These are phyloP conservation scores for Fusarium kyushuense DNA, from an alignment of 2,329 filamentous ascomycete genomes.

Conservation along the genomic window DNA sequence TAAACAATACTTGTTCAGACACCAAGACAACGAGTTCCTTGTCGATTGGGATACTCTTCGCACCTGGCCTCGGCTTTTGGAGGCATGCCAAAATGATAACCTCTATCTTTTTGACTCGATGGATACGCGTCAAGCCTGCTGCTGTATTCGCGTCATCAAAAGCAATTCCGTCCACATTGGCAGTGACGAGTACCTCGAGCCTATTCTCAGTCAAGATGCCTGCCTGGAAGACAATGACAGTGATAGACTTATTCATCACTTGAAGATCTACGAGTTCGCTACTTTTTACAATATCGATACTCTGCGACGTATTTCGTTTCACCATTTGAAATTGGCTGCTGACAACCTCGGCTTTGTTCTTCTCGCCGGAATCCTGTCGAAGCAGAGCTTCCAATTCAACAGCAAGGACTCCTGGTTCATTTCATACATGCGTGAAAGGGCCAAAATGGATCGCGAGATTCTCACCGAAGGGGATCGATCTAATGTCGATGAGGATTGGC, in stretches of 20 bases:
- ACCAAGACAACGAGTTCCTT: not conserved
- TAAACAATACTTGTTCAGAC: not conserved
- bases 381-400: not conserved
- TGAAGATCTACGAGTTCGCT: not conserved
- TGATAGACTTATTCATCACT: not conserved
- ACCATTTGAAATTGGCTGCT: not conserved
- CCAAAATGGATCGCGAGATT: not conserved
- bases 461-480: not conserved
- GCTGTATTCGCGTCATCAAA: not conserved
- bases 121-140: not conserved
- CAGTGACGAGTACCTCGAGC: not conserved
- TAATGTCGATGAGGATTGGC: not conserved
- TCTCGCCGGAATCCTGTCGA: not conserved
- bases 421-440: not conserved
- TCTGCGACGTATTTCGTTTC: not conserved
- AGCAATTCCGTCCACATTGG: not conserved
- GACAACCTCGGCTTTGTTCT: not conserved
- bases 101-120: not conserved
- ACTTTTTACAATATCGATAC: not conserved
- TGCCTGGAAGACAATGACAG: too few species aligned
- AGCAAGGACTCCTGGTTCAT: not conserved
- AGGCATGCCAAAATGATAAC: not conserved
- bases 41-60: not conserved
- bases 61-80: not conserved
- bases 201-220: too few species aligned